Evolutionary conservation across 768 basidiomycete species (phyloP), one percentile per base, ranked within the genome.

Genomic region (Lactarius psammicola): DNA sequence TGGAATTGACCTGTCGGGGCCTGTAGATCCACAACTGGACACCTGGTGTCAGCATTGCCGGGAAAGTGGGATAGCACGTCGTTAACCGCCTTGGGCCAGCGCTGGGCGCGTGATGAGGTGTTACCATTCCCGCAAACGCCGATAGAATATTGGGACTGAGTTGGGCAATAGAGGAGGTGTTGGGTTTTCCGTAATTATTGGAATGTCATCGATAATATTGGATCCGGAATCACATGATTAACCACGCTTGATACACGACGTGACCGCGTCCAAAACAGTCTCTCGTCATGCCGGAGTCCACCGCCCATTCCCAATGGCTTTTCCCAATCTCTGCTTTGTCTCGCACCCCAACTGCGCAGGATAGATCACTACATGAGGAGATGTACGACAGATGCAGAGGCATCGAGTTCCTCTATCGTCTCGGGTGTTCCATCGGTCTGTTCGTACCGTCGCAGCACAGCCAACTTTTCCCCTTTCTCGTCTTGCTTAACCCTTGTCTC

Each of bases 361-460:
- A 70, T 26, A 59, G 57, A 28, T 63, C 68, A 20, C 72, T 89
- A 30, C 81, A 86, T 69, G 86, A 83, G 68, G 88, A 94, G 73
- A 80, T 93, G 26, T 88, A 89, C 73, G 90, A 92, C 71, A 82
- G 93, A 61, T 85, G 89, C 44, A 82, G 88, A 76, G 92, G 92
- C 36, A 83, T 94, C 66, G 92, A 94, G 73, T 93, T 94, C 77
- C 81, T 94, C 36, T 93, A 88, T 75, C 88, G 92, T 61, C 74
- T 94, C 60, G 92, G 91, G 36, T 85, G 87, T 36, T 89, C 89
- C 64, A 81, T 94, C 36, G 82, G 79, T 66, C 78, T 94, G 92
- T 94, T 71, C 71, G 92, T 84, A 55, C 33, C 58, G 51, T 56
- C 51, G 28, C 58, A 59, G 42, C 51, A 26, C 58, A 59, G 42